Percentiles rank a stretch among this genome's conserved stretches.
Evolutionary conservation across 805 yeast species (phyloP).

Genomic region (Candida easanensis): DNA sequence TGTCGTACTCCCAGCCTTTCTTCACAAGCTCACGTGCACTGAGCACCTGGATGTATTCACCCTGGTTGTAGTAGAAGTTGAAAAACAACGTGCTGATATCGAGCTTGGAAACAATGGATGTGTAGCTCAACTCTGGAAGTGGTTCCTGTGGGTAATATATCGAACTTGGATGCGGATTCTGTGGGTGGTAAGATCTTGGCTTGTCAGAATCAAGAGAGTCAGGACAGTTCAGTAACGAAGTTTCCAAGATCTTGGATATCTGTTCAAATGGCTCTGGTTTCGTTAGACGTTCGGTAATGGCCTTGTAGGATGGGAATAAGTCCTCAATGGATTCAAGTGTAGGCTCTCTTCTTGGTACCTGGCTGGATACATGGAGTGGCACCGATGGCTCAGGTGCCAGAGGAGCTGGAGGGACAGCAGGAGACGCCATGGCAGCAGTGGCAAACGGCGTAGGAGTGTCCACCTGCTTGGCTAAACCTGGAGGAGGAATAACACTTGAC

Average conservation of each 20-base stretch:
- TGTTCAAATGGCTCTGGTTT: conserved; percentile 53
- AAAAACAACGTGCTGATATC: conserved; percentile 88
- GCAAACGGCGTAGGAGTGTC: not conserved
- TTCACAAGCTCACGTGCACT: conserved; percentile 78
- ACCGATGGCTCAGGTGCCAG: too few species aligned
- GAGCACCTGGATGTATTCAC: conserved; percentile 64
- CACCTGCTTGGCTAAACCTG: too few species aligned
- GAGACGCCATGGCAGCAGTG: not conserved
- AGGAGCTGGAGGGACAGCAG: not conserved
- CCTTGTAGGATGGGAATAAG: conserved; percentile 28
- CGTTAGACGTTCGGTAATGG: conserved; percentile 38
- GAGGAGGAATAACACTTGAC: too few species aligned
- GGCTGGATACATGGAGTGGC: not conserved
- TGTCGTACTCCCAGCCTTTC: conserved; percentile 83
- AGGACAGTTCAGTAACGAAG: conserved; percentile 84
- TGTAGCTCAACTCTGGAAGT: conserved; percentile 47
- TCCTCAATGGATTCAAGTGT: conserved; percentile 6
- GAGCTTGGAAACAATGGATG: conserved; percentile 61
- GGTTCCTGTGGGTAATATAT: conserved; percentile 89
- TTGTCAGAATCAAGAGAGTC: conserved; percentile 89
- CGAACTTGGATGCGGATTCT: conserved; percentile 85
- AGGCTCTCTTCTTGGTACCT: not conserved
- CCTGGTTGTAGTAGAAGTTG: conserved; percentile 81
- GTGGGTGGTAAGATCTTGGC: conserved; percentile 69
- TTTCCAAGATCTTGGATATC: conserved; percentile 61